Evolutionary conservation across 192 early-diverging fungal species (phyloP).

Genomic region (Rhizoclosmatium sp.): DNA sequence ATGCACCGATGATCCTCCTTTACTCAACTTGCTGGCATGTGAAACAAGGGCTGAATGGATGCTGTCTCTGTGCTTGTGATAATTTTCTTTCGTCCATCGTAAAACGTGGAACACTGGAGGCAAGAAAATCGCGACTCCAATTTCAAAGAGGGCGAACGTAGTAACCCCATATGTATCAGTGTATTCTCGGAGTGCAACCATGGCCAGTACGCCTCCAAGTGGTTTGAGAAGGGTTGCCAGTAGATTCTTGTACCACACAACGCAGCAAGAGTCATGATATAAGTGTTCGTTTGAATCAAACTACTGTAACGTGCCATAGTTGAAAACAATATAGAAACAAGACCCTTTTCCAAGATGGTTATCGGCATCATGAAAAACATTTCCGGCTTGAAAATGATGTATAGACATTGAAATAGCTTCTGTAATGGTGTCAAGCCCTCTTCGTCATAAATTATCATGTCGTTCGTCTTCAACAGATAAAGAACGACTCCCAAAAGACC

Average conservation of each 20-base stretch:
- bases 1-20: too few relatives aligned
- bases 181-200: too few relatives aligned
- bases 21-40: too few relatives aligned
- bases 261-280: conserved; percentile 2
- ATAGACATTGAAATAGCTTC: neutral
- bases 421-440: neutral
- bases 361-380: conserved; percentile 3
- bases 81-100: conserved; percentile 4
- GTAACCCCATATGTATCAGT: too few relatives aligned
- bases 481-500: neutral
- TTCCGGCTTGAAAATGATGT: conserved; percentile 25
- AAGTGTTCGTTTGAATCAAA: conserved; percentile 5
- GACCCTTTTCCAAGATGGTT: conserved; percentile 16
- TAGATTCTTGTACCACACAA: neutral
- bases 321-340: conserved; percentile 16
- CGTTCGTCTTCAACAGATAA: neutral
- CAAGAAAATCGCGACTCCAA: neutral
- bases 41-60: neutral
- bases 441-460: conserved; percentile 10
- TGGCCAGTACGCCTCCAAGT: too few relatives aligned
- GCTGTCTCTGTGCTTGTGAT: neutral
- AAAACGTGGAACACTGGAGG: conserved; percentile 1
- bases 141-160: neutral
- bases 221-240: too few relatives aligned
- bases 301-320: neutral